These are phyloP conservation scores for Phlebopus sp. DNA, from an alignment of 1,284 basidiomycete genomes.

Conservation along the genomic window DNA sequence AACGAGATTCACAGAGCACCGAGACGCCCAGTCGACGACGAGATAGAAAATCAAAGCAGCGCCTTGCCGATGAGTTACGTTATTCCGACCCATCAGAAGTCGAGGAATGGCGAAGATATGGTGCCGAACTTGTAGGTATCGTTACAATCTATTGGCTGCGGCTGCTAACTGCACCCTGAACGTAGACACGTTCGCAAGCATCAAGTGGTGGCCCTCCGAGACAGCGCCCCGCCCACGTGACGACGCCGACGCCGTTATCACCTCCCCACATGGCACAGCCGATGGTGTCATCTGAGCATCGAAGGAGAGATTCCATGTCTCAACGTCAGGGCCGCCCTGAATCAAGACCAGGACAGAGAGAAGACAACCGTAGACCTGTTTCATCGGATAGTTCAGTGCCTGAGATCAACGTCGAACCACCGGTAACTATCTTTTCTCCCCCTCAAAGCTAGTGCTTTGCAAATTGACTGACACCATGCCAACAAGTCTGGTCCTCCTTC, in stretches of 20 bases:
- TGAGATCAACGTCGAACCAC: conserved; percentile 32
- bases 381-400: conserved; percentile 35
- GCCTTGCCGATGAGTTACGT: conserved; percentile 33
- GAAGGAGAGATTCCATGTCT: conserved; percentile 16
- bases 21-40: conserved; percentile 16
- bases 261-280: conserved; percentile 22
- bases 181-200: conserved; percentile 22
- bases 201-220: conserved; percentile 10
- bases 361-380: conserved; percentile 23
- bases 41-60: conserved; percentile 23
- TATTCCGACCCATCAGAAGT: conserved; percentile 36
- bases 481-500: conserved; percentile 30
- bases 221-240: conserved; percentile 21
- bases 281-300: conserved; percentile 13
- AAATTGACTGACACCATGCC: conserved; percentile 15
- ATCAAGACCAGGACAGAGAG: conserved; percentile 13
- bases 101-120: conserved; percentile 37
- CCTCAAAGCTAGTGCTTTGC: conserved; percentile 6
- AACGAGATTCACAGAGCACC: conserved; percentile 15
- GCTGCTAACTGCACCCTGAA: neutral
- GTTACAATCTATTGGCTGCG: neutral
- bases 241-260: conserved; percentile 28
- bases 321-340: conserved; percentile 30
- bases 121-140: conserved; percentile 26
- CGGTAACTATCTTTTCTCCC: conserved; percentile 18